phyloP scores from a whole-genome alignment of 2,329 filamentous ascomycete genomes.

The Ophiostoma sp. region DNA sequence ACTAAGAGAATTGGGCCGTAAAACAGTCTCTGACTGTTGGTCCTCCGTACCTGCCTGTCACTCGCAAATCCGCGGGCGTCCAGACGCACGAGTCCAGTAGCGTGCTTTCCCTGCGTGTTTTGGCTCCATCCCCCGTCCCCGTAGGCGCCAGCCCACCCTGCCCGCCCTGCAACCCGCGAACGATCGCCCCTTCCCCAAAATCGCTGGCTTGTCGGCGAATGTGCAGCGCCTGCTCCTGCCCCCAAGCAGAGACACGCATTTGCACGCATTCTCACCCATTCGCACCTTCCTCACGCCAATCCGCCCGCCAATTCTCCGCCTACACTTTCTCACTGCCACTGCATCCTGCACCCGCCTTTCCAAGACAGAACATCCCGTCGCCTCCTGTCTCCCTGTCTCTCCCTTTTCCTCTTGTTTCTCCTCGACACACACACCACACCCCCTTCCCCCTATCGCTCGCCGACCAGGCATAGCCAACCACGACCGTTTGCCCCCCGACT shows the following conservation, averaged over 20 bases:
- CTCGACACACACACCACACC: constrained; percentile 16
- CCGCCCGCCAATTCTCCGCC: constrained; percentile 8
- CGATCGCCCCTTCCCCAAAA: constrained; percentile 24
- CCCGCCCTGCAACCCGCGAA: constrained; percentile 19
- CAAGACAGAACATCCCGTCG: constrained; percentile 11
- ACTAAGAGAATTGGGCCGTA: no score
- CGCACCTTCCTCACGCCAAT: not conserved
- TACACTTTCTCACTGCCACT: not conserved
- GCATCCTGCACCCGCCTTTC: constrained; percentile 19
- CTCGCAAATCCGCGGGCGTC: not conserved
- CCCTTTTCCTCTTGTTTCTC: constrained; percentile 11
- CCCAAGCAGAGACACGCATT: constrained; percentile 1
- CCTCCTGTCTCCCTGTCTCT: constrained; percentile 14
- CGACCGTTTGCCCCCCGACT: constrained; percentile 5
- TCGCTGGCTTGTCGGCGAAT: constrained; percentile 1
- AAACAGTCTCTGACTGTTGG: not conserved
- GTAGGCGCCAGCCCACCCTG: constrained; percentile 15
- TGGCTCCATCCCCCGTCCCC: constrained; percentile 7
- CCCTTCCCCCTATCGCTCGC: constrained; percentile 7
- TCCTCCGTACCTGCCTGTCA: not conserved
- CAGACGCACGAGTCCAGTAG: not conserved
- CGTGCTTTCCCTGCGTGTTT: constrained; percentile 5
- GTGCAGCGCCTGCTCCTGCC: not conserved
- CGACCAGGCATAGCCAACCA: constrained; percentile 23
- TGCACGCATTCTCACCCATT: not conserved